Conservation (phyloP, 176 grass and related monocot species). For the Eremochloa ophiuroides region DNA sequence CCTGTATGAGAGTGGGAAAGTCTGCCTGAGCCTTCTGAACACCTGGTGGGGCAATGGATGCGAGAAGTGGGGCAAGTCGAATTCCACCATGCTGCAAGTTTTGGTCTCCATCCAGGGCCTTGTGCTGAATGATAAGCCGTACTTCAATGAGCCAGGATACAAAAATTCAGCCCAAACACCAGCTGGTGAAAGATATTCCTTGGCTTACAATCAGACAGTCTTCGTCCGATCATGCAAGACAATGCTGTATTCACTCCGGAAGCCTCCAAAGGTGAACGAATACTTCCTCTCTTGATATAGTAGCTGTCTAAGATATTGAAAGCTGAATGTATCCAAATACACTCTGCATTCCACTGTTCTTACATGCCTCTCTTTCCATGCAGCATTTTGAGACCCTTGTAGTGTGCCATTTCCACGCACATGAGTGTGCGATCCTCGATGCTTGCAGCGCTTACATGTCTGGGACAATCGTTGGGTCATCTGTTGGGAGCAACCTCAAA, state of each 20-base stretch:
- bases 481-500: background rate
- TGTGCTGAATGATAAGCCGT: constrained; percentile 73
- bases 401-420: constrained; percentile 31
- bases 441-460: constrained; percentile 45
- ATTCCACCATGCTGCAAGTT: constrained; percentile 71
- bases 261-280: constrained; percentile 53
- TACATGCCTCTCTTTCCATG: constrained; percentile 1
- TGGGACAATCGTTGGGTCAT: constrained; percentile 46
- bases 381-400: constrained; percentile 67
- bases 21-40: constrained; percentile 85
- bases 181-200: constrained; percentile 50
- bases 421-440: constrained; percentile 32
- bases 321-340: background rate
- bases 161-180: constrained; percentile 32
- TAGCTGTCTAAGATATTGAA: background rate
- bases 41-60: constrained; percentile 71
- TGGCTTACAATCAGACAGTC: constrained; percentile 60
- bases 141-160: constrained; percentile 67
- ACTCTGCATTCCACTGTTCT: background rate
- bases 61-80: constrained; percentile 65
- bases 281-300: background rate
- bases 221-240: constrained; percentile 64
- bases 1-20: constrained; percentile 65
- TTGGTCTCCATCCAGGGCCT: constrained; percentile 71
- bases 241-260: constrained; percentile 58